These are phyloP conservation scores for Astrothelium subdiscretum DNA, from an alignment of 495 filamentous ascomycete species.

Conservation along the genomic window DNA sequence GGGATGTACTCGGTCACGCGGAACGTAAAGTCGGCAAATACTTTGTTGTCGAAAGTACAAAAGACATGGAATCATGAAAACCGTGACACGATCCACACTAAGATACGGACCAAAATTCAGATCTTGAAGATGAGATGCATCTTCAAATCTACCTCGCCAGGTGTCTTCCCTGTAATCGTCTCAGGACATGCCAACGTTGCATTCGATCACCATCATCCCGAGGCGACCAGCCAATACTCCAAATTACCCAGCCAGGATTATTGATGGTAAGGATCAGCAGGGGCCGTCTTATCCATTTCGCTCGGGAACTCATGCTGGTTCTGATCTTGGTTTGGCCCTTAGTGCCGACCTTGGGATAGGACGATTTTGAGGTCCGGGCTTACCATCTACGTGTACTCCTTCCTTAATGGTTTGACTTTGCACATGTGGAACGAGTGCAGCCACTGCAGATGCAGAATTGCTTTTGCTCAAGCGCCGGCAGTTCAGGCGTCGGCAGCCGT, in stretches of 20 bases:
- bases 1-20: conserved; percentile 58
- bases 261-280: no score
- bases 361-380: background rate
- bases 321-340: no score
- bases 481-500: conserved; percentile 20
- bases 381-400: background rate
- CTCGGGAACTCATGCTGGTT: no score
- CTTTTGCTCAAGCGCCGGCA: conserved; percentile 9
- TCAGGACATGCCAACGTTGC: no score
- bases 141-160: no score
- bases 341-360: no score
- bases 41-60: conserved; percentile 65
- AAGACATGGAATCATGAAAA: conserved; percentile 7
- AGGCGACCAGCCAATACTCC: background rate
- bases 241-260: conserved; percentile 5
- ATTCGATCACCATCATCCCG: no score
- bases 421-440: background rate
- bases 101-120: no score
- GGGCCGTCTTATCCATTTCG: no score
- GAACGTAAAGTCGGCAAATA: conserved; percentile 56
- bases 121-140: no score
- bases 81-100: background rate
- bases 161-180: no score
- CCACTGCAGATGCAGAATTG: conserved; percentile 19
- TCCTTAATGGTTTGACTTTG: conserved; percentile 5